Percentiles rank a stretch among this genome's conserved stretches.
Evolutionary conservation across 768 basidiomycete species (phyloP).

Genomic region (Amanita subjunquillea): DNA sequence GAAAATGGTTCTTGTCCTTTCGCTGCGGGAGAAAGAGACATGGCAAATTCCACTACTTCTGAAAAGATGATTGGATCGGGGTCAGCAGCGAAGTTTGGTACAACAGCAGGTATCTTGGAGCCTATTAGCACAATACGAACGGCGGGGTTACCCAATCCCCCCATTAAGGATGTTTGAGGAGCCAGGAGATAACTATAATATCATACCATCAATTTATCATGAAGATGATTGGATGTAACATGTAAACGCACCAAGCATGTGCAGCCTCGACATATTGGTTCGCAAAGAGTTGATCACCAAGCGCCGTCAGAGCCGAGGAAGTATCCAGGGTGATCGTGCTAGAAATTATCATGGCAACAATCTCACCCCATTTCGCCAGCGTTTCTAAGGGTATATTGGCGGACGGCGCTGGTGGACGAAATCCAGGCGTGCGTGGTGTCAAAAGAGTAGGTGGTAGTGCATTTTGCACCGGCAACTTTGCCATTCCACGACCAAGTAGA

Average conservation of each 20-base stretch:
- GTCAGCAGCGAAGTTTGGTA: slow-evolving; percentile 48
- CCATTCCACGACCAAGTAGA: slow-evolving; percentile 31
- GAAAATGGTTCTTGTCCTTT: slow-evolving; percentile 84
- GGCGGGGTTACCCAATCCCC: slow-evolving; percentile 57
- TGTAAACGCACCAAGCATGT: slow-evolving; percentile 70
- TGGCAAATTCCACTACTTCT: slow-evolving; percentile 86
- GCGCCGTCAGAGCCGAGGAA: slow-evolving; percentile 64
- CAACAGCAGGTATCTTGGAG: slow-evolving; percentile 43
- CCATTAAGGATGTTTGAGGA: slow-evolving; percentile 65
- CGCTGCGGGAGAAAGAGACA: slow-evolving; percentile 56
- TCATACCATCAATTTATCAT: slow-evolving; percentile 7
- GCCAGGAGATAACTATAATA: slow-evolving; percentile 71
- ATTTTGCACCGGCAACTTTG: slow-evolving; percentile 27
- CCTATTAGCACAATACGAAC: slow-evolving; percentile 68
- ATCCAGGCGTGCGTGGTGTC: slow-evolving; percentile 59
- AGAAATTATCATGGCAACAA: slow-evolving; percentile 71
- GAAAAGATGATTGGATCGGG: slow-evolving; percentile 74
- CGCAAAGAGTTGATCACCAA: slow-evolving; percentile 73
- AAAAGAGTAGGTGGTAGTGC: slow-evolving; percentile 20
- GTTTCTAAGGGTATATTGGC: slow-evolving; percentile 49
- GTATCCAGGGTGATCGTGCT: slow-evolving; percentile 60
- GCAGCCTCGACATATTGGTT: slow-evolving; percentile 77
- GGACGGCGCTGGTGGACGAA: slow-evolving; percentile 32
- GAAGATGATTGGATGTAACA: neutral
- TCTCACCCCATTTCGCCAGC: slow-evolving; percentile 77